Conservation (phyloP, 2,329 filamentous ascomycete genomes). For the Chaetomiaceae sp. region DNA sequence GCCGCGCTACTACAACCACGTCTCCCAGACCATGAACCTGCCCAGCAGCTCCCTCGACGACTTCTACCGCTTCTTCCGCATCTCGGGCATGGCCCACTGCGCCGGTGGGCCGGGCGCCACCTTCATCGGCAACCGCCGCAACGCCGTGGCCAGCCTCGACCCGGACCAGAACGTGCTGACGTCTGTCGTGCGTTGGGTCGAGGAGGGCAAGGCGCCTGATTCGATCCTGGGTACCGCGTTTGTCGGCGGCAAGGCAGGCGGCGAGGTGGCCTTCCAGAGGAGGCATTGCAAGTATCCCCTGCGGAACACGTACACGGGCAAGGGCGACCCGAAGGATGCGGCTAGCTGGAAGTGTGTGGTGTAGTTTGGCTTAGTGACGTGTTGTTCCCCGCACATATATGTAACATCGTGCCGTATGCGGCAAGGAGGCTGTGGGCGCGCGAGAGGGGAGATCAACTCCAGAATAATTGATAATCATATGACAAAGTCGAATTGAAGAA, state of each 20-base stretch:
- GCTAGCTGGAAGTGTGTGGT: slow-evolving; percentile 7
- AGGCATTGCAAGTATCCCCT: slow-evolving; percentile 8
- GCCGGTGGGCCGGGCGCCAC: slow-evolving; percentile 32
- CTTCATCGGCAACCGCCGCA: slow-evolving; percentile 31
- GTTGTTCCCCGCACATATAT: too few species aligned
- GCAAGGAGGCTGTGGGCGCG: too few species aligned
- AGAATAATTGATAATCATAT: too few species aligned
- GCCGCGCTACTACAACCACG: slow-evolving; percentile 44
- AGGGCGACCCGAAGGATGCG: not conserved
- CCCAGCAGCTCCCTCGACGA: slow-evolving; percentile 33
- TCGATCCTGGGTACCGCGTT: slow-evolving; percentile 18
- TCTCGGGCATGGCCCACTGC: slow-evolving; percentile 50
- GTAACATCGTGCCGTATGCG: too few species aligned
- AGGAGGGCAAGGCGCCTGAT: slow-evolving; percentile 38
- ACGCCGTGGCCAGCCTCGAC: slow-evolving; percentile 19
- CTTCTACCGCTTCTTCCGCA: slow-evolving; percentile 48
- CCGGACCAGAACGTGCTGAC: slow-evolving; percentile 33
- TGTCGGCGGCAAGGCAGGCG: not conserved
- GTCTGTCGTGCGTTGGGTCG: slow-evolving; percentile 45
- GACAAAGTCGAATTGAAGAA: too few species aligned
- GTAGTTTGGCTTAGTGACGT: too few species aligned
- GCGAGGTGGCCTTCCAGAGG: not conserved
- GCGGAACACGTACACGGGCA: not conserved
- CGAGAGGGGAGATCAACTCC: too few species aligned
- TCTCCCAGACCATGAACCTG: slow-evolving; percentile 39